phyloP scores from a whole-genome alignment of 2,329 filamentous ascomycete genomes.

The Leptosphaerulina australis region DNA sequence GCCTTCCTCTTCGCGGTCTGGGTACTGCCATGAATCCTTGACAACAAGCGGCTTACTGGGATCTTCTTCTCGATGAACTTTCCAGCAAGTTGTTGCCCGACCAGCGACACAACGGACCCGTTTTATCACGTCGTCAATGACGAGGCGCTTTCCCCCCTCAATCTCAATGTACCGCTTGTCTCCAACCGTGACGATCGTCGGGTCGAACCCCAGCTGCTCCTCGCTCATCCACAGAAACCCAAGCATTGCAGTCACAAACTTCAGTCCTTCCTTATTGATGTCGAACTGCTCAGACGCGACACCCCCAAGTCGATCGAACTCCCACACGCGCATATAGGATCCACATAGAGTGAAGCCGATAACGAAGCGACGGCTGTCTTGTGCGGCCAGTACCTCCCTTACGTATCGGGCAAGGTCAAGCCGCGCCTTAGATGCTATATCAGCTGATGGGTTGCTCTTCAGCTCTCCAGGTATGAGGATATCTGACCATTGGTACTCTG shows the following conservation, averaged over 20 bases:
- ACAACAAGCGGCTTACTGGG: conserved; percentile 51
- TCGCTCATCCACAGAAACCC: too few species aligned
- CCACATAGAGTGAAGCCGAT: conserved; percentile 58
- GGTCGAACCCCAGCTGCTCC: too few species aligned
- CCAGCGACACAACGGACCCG: too few species aligned
- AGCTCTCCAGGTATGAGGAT: conserved; percentile 56
- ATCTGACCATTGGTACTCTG: conserved; percentile 47
- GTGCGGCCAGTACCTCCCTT: conserved; percentile 51
- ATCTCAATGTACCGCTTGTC: too few species aligned
- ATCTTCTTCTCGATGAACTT: too few species aligned
- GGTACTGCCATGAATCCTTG: conserved; percentile 56
- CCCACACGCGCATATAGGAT: conserved; percentile 55
- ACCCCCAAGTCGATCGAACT: conserved; percentile 55
- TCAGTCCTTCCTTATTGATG: too few species aligned
- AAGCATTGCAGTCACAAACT: too few species aligned
- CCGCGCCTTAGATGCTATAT: conserved; percentile 43
- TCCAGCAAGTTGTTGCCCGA: too few species aligned
- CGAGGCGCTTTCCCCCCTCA: too few species aligned
- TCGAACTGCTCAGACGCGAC: too few species aligned
- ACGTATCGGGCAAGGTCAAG: conserved; percentile 53
- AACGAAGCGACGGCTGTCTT: conserved; percentile 47
- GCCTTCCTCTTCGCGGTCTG: conserved; percentile 52
- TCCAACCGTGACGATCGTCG: too few species aligned
- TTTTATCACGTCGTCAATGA: too few species aligned
- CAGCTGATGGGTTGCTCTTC: conserved; percentile 53